Conservation (phyloP, 306 rosid genomes). For the Trifolium fragiferum region DNA sequence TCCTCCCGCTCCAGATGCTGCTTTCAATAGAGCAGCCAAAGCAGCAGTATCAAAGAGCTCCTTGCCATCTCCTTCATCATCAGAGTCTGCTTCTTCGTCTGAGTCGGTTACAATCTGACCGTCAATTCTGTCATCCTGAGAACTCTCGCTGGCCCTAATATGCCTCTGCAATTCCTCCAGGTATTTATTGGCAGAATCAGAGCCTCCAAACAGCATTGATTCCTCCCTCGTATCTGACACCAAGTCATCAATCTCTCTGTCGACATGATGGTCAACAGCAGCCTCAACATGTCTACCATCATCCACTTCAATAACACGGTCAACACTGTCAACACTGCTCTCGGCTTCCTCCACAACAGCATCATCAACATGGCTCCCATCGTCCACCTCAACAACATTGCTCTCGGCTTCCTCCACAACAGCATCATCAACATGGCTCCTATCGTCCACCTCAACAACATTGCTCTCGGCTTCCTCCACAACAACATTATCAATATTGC, state of each 20-base stretch:
- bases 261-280: conserved; percentile 40
- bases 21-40: conserved; percentile 91
- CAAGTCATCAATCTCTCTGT: conserved; percentile 54
- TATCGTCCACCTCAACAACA: conserved; percentile 10
- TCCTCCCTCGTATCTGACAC: conserved; percentile 65
- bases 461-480: conserved; percentile 27
- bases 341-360: conserved; percentile 39
- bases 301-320: conserved; percentile 45
- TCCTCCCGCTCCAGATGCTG: conserved; percentile 75
- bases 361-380: conserved; percentile 2
- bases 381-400: conserved; percentile 11
- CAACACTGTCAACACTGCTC: conserved; percentile 9
- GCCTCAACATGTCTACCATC: conserved; percentile 36
- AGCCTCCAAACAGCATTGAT: conserved; percentile 65
- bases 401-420: conserved; percentile 37
- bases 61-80: conserved; percentile 84
- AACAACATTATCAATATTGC: not conserved
- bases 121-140: conserved; percentile 70
- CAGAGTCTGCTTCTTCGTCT: conserved; percentile 83
- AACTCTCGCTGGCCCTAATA: conserved; percentile 59
- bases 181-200: conserved; percentile 68
- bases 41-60: conserved; percentile 95
- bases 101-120: conserved; percentile 92
- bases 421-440: conserved; percentile 3
- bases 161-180: conserved; percentile 73